Evolutionary conservation across 805 yeast genomes (phyloP), one percentile per base, ranked within the genome.

Genomic region (Candida koratica): DNA sequence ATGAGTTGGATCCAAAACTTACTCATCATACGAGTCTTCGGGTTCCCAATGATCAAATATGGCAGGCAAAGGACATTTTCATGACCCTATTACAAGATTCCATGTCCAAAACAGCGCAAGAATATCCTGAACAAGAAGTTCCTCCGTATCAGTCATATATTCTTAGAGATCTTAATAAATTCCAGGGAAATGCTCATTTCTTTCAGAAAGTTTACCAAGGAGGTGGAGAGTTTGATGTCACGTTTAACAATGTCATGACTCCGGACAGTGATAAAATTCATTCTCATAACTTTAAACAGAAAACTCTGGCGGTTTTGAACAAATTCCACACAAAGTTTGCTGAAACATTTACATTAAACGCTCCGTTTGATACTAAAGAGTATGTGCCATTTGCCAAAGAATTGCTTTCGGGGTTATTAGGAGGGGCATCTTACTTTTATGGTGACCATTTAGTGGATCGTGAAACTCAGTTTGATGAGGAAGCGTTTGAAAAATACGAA

Each of bases 381-480:
- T 69, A 79, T 48, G 50, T 56, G 18, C 46, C 48, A 6, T 89
- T 93, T 61, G 95, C 88, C 1, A 70, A 84, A 48, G 89, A 85
- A 47, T 66, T 87, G 26, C 52, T 90, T 7, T 83, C 97, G 0
- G 90, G 89, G 38, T 66, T 93, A 28, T 55, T 85, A 38, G 98
- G 97, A 14, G 97, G 97, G 10, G 72, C 93, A 35, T 85, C 95
- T 2, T 88, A 87, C 58, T 84, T 84, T 51, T 69, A 84, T 51
- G 97, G 98, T 22, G 83, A 79, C 35, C 84, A 82, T 34, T 52
- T 83, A 33, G 93, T 93, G 16, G 96, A 89, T 54, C 67, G 95
- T 46, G 68, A 70, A 4, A 77, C 86, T 1, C 65, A 69, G 4
- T 64, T 80, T 22, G 86, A 81, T 46, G 88, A 83, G 39, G 84